Evolutionary conservation across 129 eudicot species (phyloP).

Genomic region (Flaveria robusta): DNA sequence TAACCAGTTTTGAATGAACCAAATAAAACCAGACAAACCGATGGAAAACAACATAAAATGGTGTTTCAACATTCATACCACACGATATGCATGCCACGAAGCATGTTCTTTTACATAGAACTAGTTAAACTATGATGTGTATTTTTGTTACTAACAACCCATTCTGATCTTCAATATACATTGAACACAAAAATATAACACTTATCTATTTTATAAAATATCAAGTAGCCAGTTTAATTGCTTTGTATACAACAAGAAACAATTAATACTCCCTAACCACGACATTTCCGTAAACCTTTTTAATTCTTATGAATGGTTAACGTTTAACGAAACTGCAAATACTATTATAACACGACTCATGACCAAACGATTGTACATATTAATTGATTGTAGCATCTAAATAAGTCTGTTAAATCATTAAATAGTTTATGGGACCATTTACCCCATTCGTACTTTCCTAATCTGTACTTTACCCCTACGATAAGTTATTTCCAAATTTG

Average conservation of each 20-base stretch:
- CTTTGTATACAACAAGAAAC: no score
- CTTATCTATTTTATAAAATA: neutral
- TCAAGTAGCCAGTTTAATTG: neutral
- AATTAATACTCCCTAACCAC: neutral
- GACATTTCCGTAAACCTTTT: neutral
- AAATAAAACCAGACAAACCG: no score
- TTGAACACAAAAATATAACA: neutral
- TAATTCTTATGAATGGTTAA: neutral
- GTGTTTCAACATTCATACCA: no score
- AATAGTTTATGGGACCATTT: constrained; percentile 30
- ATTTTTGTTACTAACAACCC: neutral
- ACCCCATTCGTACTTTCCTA: constrained; percentile 12
- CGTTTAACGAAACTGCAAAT: neutral
- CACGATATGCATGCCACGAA: no score
- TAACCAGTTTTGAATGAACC: no score
- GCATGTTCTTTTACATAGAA: no score
- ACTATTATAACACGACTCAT: neutral
- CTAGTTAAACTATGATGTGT: no score
- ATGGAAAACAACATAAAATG: no score
- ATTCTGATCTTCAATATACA: neutral
- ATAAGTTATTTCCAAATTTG: constrained; percentile 8
- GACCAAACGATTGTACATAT: neutral
- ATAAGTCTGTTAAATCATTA: neutral
- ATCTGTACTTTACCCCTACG: constrained; percentile 14
- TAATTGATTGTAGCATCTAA: neutral